phyloP scores from a whole-genome alignment of 176 grass and related monocot genomes.

The Oryza glaberrima region DNA sequence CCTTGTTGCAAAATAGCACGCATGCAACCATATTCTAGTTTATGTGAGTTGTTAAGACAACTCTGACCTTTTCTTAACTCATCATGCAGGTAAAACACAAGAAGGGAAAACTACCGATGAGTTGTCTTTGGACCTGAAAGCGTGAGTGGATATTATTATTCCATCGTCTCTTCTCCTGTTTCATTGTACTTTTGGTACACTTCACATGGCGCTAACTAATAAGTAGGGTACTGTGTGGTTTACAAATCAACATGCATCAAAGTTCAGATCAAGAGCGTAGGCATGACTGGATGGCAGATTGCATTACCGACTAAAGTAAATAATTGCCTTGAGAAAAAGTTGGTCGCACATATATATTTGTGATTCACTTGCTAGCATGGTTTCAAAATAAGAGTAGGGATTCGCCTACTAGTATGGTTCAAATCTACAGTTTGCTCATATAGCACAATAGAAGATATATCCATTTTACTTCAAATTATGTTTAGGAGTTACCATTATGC shows the following conservation, averaged over 20 bases:
- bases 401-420: background rate
- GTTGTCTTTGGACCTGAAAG: conserved; percentile 67
- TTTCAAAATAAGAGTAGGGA: conserved; percentile 24
- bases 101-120: conserved; percentile 56
- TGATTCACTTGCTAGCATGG: background rate
- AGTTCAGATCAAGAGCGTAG: conserved; percentile 10
- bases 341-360: conserved; percentile 8
- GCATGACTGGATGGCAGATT: conserved; percentile 6
- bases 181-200: conserved; percentile 8
- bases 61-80: conserved; percentile 25
- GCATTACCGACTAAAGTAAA: background rate
- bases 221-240: conserved; percentile 18
- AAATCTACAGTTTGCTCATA: conserved; percentile 2
- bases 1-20: conserved; percentile 26
- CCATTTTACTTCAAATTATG: background rate
- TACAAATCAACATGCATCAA: background rate
- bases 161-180: conserved; percentile 21
- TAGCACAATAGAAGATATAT: background rate
- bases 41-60: conserved; percentile 19
- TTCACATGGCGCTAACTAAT: conserved; percentile 34
- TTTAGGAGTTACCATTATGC: background rate
- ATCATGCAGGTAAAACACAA: conserved; percentile 61
- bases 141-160: conserved; percentile 54
- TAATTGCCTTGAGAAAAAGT: conserved; percentile 20
- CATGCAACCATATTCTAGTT: conserved; percentile 15